Percentiles rank a stretch among this genome's conserved stretches.
Conservation (phyloP, 495 filamentous ascomycete species). For the Talaromyces proteolyticus region DNA sequence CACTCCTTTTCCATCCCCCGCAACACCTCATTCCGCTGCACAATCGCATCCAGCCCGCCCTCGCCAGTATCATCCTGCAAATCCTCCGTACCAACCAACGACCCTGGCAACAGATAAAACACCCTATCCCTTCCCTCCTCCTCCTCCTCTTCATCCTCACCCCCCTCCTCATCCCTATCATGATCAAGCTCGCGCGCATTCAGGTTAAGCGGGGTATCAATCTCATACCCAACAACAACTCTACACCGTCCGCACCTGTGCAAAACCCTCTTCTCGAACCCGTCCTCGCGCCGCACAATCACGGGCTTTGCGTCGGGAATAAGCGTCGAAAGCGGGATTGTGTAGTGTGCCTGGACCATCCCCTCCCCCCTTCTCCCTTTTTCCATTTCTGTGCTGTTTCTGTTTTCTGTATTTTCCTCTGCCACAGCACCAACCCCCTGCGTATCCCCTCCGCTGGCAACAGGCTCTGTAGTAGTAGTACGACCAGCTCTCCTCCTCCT, state of each 20-base stretch:
- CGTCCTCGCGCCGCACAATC: slow-evolving; percentile 57
- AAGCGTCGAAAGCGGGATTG: slow-evolving; percentile 43
- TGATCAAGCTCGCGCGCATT: slow-evolving; percentile 8
- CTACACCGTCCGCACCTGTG: slow-evolving; percentile 59
- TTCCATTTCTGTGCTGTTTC: not conserved
- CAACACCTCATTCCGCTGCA: not conserved
- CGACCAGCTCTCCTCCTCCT: not conserved
- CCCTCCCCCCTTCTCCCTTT: not conserved
- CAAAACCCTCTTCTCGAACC: slow-evolving; percentile 65
- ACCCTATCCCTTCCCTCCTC: slow-evolving; percentile 28
- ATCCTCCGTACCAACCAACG: slow-evolving; percentile 44
- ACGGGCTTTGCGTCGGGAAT: slow-evolving; percentile 41
- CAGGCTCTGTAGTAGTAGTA: not conserved
- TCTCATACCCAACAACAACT: slow-evolving; percentile 54
- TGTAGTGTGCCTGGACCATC: slow-evolving; percentile 33
- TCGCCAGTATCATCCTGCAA: slow-evolving; percentile 28
- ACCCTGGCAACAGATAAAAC: slow-evolving; percentile 56
- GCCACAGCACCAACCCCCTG: not conserved
- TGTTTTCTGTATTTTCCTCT: slow-evolving; percentile 6
- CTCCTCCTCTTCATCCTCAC: slow-evolving; percentile 17
- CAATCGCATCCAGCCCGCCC: slow-evolving; percentile 22
- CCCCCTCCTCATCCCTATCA: slow-evolving; percentile 16
- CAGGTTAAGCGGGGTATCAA: not conserved
- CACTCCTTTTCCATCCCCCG: too few species aligned
- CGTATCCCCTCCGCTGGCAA: not conserved